Conservation (phyloP, 495 filamentous ascomycete genomes). For the Peziza echinospora region DNA sequence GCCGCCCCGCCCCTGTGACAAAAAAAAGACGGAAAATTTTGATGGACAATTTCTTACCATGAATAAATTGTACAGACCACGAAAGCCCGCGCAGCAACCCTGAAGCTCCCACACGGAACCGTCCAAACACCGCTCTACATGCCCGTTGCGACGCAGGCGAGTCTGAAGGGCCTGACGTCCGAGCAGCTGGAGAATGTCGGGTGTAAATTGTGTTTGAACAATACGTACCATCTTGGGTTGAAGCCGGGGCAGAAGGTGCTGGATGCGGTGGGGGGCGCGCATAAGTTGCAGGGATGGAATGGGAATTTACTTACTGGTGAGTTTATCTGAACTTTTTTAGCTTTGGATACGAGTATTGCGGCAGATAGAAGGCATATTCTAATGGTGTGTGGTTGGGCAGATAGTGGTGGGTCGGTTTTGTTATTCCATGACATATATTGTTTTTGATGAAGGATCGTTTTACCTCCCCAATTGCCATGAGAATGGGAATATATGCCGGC, state of each 20-base stretch:
- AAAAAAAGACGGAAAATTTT: background rate
- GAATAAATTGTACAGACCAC: no score
- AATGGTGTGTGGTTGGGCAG: no score
- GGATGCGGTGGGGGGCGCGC: slow-evolving; percentile 71
- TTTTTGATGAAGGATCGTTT: background rate
- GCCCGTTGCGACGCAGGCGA: slow-evolving; percentile 96
- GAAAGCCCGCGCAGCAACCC: slow-evolving; percentile 75
- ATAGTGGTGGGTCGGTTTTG: slow-evolving; percentile 75
- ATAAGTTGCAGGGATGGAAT: slow-evolving; percentile 84
- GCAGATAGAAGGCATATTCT: slow-evolving; percentile 12
- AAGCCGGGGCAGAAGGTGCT: slow-evolving; percentile 82
- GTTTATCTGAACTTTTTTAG: slow-evolving; percentile 1
- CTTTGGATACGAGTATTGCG: background rate
- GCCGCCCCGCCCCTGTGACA: background rate
- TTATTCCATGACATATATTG: no score
- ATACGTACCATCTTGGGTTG: slow-evolving; percentile 89
- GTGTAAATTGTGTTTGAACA: slow-evolving; percentile 83
- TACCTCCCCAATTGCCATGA: background rate
- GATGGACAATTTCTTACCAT: background rate
- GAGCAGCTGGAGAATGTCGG: slow-evolving; percentile 74
- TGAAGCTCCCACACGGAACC: slow-evolving; percentile 76
- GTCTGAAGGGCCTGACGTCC: slow-evolving; percentile 82
- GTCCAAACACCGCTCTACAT: slow-evolving; percentile 88
- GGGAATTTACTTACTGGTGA: slow-evolving; percentile 64
- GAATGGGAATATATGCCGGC: no score